Evolutionary conservation across 495 filamentous ascomycete species (phyloP).

Genomic region (Collariella sp.): DNA sequence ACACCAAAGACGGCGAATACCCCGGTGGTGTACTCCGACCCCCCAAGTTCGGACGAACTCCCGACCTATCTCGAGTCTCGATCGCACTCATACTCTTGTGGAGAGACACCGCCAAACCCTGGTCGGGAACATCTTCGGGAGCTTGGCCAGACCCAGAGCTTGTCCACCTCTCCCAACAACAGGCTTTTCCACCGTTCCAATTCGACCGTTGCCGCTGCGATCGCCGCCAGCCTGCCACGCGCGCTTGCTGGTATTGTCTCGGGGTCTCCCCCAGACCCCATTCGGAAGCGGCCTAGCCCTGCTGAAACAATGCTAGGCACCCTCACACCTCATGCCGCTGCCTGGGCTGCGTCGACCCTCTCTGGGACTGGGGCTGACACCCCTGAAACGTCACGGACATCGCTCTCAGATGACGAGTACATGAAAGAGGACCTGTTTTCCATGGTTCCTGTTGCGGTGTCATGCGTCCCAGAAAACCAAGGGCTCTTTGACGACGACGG

Average conservation of each 20-base stretch:
- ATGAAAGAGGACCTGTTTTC: conserved; percentile 34
- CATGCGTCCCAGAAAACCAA: conserved; percentile 64
- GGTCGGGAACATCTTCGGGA: conserved; percentile 29
- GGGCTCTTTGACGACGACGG: conserved; percentile 70
- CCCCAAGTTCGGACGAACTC: conserved; percentile 49
- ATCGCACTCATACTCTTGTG: conserved; percentile 47
- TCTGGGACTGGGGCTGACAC: conserved; percentile 42
- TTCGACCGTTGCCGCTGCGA: conserved; percentile 52
- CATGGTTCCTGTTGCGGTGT: conserved; percentile 44
- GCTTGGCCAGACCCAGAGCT: conserved; percentile 42
- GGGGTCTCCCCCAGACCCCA: conserved; percentile 57
- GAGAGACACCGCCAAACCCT: conserved; percentile 57
- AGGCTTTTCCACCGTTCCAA: conserved; percentile 42
- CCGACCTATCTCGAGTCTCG: conserved; percentile 41
- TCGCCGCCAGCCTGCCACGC: conserved; percentile 64
- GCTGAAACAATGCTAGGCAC: conserved; percentile 57
- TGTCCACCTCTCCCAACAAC: conserved; percentile 67
- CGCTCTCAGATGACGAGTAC: conserved; percentile 40
- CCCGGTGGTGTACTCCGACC: conserved; percentile 49
- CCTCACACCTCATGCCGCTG: conserved; percentile 49
- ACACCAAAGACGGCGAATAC: conserved; percentile 53
- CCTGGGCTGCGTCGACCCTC: conserved; percentile 58
- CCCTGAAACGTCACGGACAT: conserved; percentile 34
- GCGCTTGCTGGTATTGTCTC: conserved; percentile 62
- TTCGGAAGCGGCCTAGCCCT: conserved; percentile 57